Base-by-base conservation (phyloP, 257 asterid genomes). In the Solanum bulbocastanum region DNA sequence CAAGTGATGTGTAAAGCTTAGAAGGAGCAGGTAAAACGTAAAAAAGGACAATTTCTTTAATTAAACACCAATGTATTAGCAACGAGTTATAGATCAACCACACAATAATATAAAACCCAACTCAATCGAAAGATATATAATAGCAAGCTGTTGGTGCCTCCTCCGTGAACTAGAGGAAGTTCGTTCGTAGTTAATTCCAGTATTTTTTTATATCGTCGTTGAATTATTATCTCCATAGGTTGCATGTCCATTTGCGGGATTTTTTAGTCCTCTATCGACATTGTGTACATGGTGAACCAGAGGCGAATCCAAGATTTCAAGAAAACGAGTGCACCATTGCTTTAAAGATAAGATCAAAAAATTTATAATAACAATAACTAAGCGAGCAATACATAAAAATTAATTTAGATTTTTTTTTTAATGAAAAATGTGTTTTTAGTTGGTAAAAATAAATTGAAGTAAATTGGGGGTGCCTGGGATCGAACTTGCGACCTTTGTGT, bases 231-330 rank as follows among this genome's bases (percentile, higher is more conserved):
- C 4, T 62, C 71, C 71, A 62, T 2, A 1, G 14, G 3, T 25
- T 0, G 27, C 71, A 60, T 60, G 0, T 3, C 14, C 30, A 22
- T 60, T 0, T 2, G 14, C 1, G 10, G 6, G 69, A 3, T 8
- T 9, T 58, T 58, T 58, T 27, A 68, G 33, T 5, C 4, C 1
- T 3, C 75, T 14, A 14, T 30, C 75, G 10, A 30, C 22, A 69
- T 69, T 68, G 39, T 15, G 75, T 30, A 69, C 75, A 69, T 2
- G 15, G 9, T 69, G 75, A 68, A 68, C 39, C 5, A n/a, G n/a
- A n/a, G n/a, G n/a, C n/a, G n/a, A n/a, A n/a, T n/a, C n/a, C n/a
- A n/a, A n/a, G n/a, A n/a, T n/a, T n/a, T n/a, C n/a, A n/a, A n/a
- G n/a, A n/a, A n/a, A n/a, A n/a, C n/a, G n/a, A n/a, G n/a, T n/a